Evolutionary conservation across 495 filamentous ascomycete species (phyloP).

Genomic region (Podospora tetraspora): DNA sequence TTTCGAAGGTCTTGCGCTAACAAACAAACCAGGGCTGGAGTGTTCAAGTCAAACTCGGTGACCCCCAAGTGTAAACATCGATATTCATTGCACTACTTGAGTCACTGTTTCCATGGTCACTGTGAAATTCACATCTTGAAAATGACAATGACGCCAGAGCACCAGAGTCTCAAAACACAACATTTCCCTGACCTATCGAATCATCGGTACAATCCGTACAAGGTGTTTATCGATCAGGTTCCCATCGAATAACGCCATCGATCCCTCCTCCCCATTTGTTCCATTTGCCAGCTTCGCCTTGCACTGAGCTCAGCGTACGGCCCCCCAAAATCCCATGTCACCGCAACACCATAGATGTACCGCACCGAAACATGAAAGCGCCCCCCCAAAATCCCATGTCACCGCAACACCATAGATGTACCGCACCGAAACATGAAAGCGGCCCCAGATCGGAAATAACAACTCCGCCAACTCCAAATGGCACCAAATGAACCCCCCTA

Average conservation of each 20-base stretch:
- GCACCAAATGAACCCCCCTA: background rate
- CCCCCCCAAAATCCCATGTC: background rate
- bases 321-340: background rate
- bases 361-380: background rate
- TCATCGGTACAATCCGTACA: too few relatives aligned
- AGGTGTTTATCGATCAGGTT: background rate
- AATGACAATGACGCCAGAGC: background rate
- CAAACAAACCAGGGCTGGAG: too few relatives aligned
- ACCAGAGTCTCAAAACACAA: background rate
- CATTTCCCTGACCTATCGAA: background rate
- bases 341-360: background rate
- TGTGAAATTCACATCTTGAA: background rate
- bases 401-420: background rate
- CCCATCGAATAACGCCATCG: background rate
- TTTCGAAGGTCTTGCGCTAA: too few relatives aligned
- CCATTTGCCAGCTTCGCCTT: background rate
- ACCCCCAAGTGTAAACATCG: too few relatives aligned
- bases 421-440: background rate
- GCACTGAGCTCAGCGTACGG: background rate
- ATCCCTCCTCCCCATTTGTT: background rate
- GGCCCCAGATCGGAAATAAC: background rate
- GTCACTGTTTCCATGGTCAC: background rate
- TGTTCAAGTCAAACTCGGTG: too few relatives aligned
- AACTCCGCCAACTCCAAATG: background rate
- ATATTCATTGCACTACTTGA: background rate